Conservation (phyloP, 345 rosid genomes). For the Noccaea caerulescens region DNA sequence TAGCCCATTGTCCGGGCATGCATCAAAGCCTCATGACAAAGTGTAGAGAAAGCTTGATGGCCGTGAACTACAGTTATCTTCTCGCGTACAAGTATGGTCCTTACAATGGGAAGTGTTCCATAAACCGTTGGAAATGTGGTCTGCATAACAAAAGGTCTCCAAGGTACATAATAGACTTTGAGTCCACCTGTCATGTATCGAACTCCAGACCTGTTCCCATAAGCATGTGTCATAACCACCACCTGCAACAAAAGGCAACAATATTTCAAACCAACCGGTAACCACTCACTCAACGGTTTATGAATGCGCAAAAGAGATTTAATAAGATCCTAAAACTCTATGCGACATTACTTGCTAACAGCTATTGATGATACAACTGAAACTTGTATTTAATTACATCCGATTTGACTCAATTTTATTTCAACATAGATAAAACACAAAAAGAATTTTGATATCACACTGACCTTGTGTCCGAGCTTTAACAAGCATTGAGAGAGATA, state of each 20-base stretch:
- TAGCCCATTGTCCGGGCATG: slow-evolving; percentile 93
- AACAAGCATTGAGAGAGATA: slow-evolving; percentile 89
- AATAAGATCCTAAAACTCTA: background rate
- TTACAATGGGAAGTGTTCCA: slow-evolving; percentile 79
- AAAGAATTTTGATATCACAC: background rate
- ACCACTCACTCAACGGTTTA: background rate
- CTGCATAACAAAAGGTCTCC: slow-evolving; percentile 87
- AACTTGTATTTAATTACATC: background rate
- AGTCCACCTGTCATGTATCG: slow-evolving; percentile 90
- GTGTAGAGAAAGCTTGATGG: slow-evolving; percentile 98
- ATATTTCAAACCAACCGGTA: background rate
- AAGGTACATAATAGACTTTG: slow-evolving; percentile 90
- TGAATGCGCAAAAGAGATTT: too few relatives aligned
- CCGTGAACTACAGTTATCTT: slow-evolving; percentile 85
- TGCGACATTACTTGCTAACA: background rate
- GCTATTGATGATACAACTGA: background rate
- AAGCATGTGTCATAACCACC: slow-evolving; percentile 94
- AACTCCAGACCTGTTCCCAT: slow-evolving; percentile 85
- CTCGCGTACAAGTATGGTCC: slow-evolving; percentile 82
- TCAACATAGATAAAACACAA: background rate
- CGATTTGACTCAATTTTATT: background rate
- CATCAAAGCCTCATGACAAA: slow-evolving; percentile 95
- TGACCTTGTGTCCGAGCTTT: slow-evolving; percentile 95
- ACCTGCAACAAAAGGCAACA: slow-evolving; percentile 55
- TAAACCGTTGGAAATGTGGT: slow-evolving; percentile 81